A percentile compares a stretch with the other conserved stretches of the same genome.
phyloP scores from a whole-genome alignment of 106 monocot genomes.

The Hemerocallis citrina region DNA sequence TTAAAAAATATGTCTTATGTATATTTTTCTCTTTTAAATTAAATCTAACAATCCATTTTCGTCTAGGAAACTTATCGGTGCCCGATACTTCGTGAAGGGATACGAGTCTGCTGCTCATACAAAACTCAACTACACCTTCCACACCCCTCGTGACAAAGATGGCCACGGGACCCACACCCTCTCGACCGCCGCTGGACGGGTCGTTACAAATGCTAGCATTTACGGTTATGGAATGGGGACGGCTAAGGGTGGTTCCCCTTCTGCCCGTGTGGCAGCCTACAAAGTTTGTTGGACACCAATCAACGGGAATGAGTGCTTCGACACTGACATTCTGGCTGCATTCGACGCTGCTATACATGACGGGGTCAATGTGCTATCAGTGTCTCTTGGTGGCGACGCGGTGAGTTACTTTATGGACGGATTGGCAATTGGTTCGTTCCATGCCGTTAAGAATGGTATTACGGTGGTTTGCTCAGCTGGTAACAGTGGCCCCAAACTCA shows the following conservation, averaged over 20 bases:
- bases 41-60: neutral
- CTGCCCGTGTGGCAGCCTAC: conserved; percentile 1
- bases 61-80: conserved; percentile 3
- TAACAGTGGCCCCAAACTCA: neutral
- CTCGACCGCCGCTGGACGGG: neutral
- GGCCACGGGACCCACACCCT: conserved; percentile 2
- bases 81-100: neutral
- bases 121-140: neutral
- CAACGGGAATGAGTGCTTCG: neutral
- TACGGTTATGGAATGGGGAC: neutral
- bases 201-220: conserved; percentile 1
- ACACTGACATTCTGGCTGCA: conserved; percentile 2
- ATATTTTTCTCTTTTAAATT: no score
- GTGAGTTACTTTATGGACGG: neutral
- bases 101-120: no score
- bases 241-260: neutral
- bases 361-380: conserved; percentile 2
- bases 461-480: neutral
- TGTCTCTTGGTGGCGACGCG: neutral
- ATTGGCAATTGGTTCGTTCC: conserved; percentile 7
- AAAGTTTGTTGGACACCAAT: conserved; percentile 4
- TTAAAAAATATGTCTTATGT: no score
- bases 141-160: neutral
- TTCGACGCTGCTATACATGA: conserved; percentile 7
- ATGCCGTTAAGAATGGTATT: conserved; percentile 1